Evolutionary conservation across 768 basidiomycete genomes (phyloP).

Genomic region (Lanmaoa rubissima): DNA sequence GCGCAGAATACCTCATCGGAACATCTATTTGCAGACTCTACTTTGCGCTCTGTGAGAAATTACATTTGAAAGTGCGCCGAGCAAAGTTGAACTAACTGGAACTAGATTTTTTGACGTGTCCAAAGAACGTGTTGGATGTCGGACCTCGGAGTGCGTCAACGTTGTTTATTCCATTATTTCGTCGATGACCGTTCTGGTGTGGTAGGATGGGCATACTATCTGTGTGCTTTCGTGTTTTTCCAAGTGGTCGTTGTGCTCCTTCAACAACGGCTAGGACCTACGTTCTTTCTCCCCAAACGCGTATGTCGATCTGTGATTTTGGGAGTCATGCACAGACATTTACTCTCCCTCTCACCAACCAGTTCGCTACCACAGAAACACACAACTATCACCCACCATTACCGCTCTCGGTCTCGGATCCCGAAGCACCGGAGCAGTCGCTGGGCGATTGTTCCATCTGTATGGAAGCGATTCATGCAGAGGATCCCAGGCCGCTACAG

Average conservation of each 20-base stretch:
- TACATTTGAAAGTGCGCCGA: not conserved
- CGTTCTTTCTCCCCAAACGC: constrained; percentile 76
- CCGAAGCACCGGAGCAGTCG: constrained; percentile 72
- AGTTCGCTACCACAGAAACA: constrained; percentile 59
- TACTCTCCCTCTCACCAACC: not conserved
- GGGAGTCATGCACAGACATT: not conserved
- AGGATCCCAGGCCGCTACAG: constrained; percentile 39
- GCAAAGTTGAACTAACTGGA: not conserved
- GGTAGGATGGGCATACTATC: constrained; percentile 62
- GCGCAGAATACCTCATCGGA: constrained; percentile 71
- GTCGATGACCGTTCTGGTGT: not conserved
- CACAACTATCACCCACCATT: constrained; percentile 88
- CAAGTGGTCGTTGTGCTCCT: constrained; percentile 64
- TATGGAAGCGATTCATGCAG: constrained; percentile 78
- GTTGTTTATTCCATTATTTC: not conserved
- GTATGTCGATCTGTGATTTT: constrained; percentile 39
- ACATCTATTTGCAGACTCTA: constrained; percentile 70
- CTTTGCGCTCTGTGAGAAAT: constrained; percentile 67
- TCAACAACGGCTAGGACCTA: constrained; percentile 75
- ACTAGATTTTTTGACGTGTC: constrained; percentile 78
- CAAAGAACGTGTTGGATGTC: constrained; percentile 83
- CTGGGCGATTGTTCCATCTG: constrained; percentile 91
- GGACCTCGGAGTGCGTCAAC: constrained; percentile 61
- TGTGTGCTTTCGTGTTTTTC: constrained; percentile 57
- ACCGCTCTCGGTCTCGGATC: constrained; percentile 53